Percentiles rank a stretch among this genome's conserved stretches.
Conservation (phyloP, 2,329 filamentous ascomycete species). For the Claviceps purpurea region DNA sequence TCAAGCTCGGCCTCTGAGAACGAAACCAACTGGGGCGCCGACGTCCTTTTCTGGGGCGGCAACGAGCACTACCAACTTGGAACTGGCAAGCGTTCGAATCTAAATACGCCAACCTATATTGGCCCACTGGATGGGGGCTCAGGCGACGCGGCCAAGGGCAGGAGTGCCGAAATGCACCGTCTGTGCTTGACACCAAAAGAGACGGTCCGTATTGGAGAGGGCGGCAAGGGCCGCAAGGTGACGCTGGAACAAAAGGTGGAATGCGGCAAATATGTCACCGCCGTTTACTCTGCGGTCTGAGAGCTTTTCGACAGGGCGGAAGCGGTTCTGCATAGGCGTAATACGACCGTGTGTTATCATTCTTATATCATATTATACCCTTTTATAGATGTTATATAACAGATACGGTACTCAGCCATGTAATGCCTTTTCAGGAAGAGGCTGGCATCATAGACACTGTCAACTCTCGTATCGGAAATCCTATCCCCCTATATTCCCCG, state of each 20-base stretch:
- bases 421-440: background rate
- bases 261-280: slow-evolving; percentile 71
- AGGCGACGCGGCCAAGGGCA: slow-evolving; percentile 45
- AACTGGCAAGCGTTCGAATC: slow-evolving; percentile 76
- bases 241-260: slow-evolving; percentile 77
- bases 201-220: slow-evolving; percentile 49
- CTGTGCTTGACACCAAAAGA: slow-evolving; percentile 70
- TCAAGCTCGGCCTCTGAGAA: slow-evolving; percentile 39
- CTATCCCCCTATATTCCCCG: background rate
- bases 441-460: background rate
- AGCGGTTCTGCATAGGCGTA: too few species aligned
- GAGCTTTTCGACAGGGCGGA: too few species aligned
- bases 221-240: slow-evolving; percentile 51
- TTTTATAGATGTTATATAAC: background rate
- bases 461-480: background rate
- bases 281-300: slow-evolving; percentile 60
- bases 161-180: slow-evolving; percentile 52
- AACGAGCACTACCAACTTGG: slow-evolving; percentile 92
- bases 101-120: slow-evolving; percentile 64
- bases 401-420: background rate
- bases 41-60: slow-evolving; percentile 86
- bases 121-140: slow-evolving; percentile 53
- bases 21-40: slow-evolving; percentile 77
- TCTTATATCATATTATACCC: too few species aligned
- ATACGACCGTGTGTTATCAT: too few species aligned